A percentile compares a stretch with the other conserved stretches of the same genome.
Evolutionary conservation across 768 basidiomycete genomes (phyloP).

Genomic region (Leccinum broughii): DNA sequence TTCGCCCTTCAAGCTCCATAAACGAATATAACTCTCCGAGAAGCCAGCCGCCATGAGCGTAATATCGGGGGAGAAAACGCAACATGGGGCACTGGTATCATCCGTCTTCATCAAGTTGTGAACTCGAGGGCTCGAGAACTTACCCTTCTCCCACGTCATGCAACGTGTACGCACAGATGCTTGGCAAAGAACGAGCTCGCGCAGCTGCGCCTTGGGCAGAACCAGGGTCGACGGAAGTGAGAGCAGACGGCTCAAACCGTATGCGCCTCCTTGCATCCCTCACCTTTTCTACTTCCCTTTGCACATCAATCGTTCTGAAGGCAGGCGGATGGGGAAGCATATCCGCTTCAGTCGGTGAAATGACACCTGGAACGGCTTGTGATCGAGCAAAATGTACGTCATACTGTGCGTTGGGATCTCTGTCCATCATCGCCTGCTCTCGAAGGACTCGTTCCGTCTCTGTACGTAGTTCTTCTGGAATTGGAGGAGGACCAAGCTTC

Average conservation of each 20-base stretch:
- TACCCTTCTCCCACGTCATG: conserved; percentile 97
- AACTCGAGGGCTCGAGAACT: conserved; percentile 25
- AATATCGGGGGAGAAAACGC: conserved; percentile 86
- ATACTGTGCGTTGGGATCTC: conserved; percentile 65
- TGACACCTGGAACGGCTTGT: conserved; percentile 50
- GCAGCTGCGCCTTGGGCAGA: conserved; percentile 55
- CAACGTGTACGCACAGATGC: conserved; percentile 92
- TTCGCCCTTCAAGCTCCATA: conserved; percentile 96
- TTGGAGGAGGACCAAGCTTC: conserved; percentile 82
- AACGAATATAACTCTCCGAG: conserved; percentile 88
- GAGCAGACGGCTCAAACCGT: conserved; percentile 73
- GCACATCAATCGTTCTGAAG: conserved; percentile 85
- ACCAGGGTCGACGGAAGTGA: conserved; percentile 56
- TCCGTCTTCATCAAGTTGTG: conserved; percentile 11
- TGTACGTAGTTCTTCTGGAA: conserved; percentile 74
- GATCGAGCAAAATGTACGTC: conserved; percentile 59
- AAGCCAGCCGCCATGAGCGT: conserved; percentile 95
- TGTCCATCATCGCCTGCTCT: conserved; percentile 78
- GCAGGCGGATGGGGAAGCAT: conserved; percentile 77
- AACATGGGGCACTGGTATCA: conserved; percentile 69
- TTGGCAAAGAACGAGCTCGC: conserved; percentile 74
- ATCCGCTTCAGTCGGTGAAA: conserved; percentile 68
- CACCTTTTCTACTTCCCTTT: conserved; percentile 86
- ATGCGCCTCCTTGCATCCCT: conserved; percentile 92
- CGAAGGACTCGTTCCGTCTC: conserved; percentile 80